Evolutionary conservation across 768 basidiomycete genomes (phyloP).

Genomic region (Tylopilus sp.): DNA sequence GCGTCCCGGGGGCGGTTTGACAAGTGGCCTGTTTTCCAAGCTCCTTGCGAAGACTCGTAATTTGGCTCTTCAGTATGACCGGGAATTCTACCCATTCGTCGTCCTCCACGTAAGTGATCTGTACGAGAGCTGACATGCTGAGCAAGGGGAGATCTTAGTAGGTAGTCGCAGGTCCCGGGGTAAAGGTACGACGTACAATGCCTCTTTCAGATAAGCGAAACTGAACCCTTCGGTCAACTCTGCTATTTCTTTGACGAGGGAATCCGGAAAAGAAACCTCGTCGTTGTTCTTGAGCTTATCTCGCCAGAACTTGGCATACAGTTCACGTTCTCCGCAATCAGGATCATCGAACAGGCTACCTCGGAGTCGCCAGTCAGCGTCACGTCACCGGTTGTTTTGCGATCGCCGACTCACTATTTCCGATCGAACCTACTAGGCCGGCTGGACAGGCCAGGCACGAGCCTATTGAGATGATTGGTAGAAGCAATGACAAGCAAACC

Average conservation of each 20-base stretch:
- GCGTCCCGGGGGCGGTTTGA: not conserved
- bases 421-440: conserved; percentile 85
- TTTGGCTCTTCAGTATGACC: conserved; percentile 50
- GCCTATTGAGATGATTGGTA: conserved; percentile 79
- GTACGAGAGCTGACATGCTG: conserved; percentile 74
- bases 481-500: conserved; percentile 75
- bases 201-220: conserved; percentile 88
- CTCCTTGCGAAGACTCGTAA: conserved; percentile 61
- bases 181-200: conserved; percentile 55
- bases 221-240: conserved; percentile 63
- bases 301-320: conserved; percentile 81
- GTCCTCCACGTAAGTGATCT: conserved; percentile 50
- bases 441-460: conserved; percentile 73
- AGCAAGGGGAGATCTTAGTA: not conserved
- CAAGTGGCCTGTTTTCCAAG: conserved; percentile 43
- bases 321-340: conserved; percentile 52
- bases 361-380: not conserved
- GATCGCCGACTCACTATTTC: conserved; percentile 60
- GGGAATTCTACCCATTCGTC: conserved; percentile 50
- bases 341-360: conserved; percentile 74
- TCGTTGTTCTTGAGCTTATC: conserved; percentile 63
- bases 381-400: not conserved
- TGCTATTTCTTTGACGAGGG: conserved; percentile 58
- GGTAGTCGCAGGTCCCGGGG: not conserved
- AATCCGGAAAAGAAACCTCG: conserved; percentile 63